These are phyloP conservation scores for Phytophthora palmivora DNA, from an alignment of 352 stramenopile genomes.

Conservation along the genomic window DNA sequence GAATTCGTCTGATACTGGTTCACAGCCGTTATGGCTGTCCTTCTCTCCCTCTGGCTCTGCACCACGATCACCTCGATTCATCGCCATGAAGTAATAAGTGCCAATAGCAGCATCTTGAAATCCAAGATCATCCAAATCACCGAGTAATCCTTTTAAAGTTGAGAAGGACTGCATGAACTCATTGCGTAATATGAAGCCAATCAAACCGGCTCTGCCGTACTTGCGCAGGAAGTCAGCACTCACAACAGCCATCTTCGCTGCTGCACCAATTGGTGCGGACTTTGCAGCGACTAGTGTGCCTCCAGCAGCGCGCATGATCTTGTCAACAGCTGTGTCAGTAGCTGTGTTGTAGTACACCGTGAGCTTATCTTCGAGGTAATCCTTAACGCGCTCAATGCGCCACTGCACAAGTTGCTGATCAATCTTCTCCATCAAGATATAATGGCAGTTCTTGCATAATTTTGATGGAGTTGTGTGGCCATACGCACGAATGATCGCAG, in stretches of 20 bases:
- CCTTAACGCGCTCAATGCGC: conserved; percentile 80
- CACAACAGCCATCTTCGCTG: conserved; percentile 85
- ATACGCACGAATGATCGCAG: conserved; percentile 70
- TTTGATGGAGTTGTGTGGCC: conserved; percentile 65
- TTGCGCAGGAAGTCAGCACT: conserved; percentile 88
- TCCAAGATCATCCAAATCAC: conserved; percentile 78
- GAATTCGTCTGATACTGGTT: conserved; percentile 72
- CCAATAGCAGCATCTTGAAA: conserved; percentile 89
- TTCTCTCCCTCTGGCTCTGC: conserved; percentile 70
- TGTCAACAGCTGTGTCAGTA: conserved; percentile 85
- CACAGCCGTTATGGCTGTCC: conserved; percentile 61
- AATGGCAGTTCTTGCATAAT: conserved; percentile 76
- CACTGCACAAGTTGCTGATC: conserved; percentile 83
- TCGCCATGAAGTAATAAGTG: conserved; percentile 91
- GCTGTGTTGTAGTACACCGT: conserved; percentile 81
- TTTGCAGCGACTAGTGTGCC: conserved; percentile 82
- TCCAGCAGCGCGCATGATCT: conserved; percentile 82
- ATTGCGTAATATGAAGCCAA: conserved; percentile 88
- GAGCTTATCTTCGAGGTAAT: conserved; percentile 73
- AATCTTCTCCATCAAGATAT: conserved; percentile 77
- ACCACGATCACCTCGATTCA: conserved; percentile 85
- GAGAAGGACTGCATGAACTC: conserved; percentile 91
- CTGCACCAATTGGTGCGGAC: conserved; percentile 79
- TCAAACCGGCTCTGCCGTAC: conserved; percentile 77
- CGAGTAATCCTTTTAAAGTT: conserved; percentile 83